Evolutionary conservation across 2,329 filamentous ascomycete genomes (phyloP).

Genomic region (Lasiodiplodia sp.): DNA sequence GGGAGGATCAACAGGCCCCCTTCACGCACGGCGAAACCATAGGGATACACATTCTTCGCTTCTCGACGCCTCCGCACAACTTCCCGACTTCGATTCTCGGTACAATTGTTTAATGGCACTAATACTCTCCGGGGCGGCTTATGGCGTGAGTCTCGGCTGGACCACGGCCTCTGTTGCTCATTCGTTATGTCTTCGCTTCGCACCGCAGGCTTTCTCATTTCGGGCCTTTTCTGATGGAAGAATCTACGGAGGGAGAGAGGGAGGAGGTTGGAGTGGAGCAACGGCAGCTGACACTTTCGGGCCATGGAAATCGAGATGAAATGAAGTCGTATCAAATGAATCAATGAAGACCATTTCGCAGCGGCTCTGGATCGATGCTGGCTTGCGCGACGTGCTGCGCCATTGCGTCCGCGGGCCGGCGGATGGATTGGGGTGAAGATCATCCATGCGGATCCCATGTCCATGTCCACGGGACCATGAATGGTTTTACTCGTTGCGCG

Average conservation of each 20-base stretch:
- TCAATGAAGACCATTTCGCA: conserved; percentile 1
- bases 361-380: conserved; percentile 27
- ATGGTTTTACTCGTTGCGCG: conserved; percentile 21
- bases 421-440: conserved; percentile 22
- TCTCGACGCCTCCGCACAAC: conserved; percentile 10
- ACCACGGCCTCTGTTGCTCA: conserved; percentile 13
- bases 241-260: conserved; percentile 1
- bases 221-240: conserved; percentile 23
- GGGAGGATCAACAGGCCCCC: background rate
- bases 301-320: conserved; percentile 16
- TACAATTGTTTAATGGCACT: conserved; percentile 27
- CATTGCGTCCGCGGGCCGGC: conserved; percentile 17
- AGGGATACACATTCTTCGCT: conserved; percentile 26
- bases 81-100: conserved; percentile 20
- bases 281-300: conserved; percentile 23
- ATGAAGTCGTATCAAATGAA: conserved; percentile 9
- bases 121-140: conserved; percentile 19
- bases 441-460: conserved; percentile 27
- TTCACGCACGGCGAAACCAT: conserved; percentile 19
- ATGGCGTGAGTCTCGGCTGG: background rate
- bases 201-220: conserved; percentile 23
- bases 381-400: conserved; percentile 14
- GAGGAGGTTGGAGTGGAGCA: conserved; percentile 12
- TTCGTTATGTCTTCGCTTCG: conserved; percentile 23
- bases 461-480: conserved; percentile 27